Conservation (phyloP, 1,139 yeast genomes). For the Scheffersomyces parashehatae region DNA sequence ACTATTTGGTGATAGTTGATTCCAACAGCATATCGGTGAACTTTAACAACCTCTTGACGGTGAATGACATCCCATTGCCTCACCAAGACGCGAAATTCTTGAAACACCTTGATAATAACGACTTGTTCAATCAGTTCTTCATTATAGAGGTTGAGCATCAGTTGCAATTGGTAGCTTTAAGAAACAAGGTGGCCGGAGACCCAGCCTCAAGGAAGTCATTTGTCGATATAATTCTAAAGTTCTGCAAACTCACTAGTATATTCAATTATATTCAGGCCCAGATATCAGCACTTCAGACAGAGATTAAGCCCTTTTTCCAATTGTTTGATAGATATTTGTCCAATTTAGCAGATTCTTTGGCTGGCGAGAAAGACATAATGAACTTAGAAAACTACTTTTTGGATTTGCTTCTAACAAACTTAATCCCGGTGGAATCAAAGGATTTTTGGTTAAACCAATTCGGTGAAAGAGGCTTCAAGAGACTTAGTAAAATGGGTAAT, state of each 20-base stretch:
- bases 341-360: slow-evolving; percentile 27
- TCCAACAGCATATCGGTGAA: slow-evolving; percentile 23
- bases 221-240: slow-evolving; percentile 22
- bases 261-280: slow-evolving; percentile 39
- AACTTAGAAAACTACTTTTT: slow-evolving; percentile 28
- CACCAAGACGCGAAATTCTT: slow-evolving; percentile 9
- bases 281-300: slow-evolving; percentile 32
- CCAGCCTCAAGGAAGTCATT: slow-evolving; percentile 13
- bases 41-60: slow-evolving; percentile 34
- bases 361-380: slow-evolving; percentile 1
- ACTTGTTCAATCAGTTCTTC: slow-evolving; percentile 33
- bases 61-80: slow-evolving; percentile 21
- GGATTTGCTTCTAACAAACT: slow-evolving; percentile 58
- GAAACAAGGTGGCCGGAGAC: slow-evolving; percentile 1
- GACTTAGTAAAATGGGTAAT: slow-evolving; percentile 55
- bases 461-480: slow-evolving; percentile 68
- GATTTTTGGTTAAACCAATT: slow-evolving; percentile 52
- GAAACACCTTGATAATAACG: slow-evolving; percentile 18
- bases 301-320: slow-evolving; percentile 43
- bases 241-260: slow-evolving; percentile 35
- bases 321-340: slow-evolving; percentile 38
- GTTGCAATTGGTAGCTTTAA: not conserved
- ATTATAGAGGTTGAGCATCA: slow-evolving; percentile 16
- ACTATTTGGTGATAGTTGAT: slow-evolving; percentile 29
- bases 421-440: slow-evolving; percentile 41